Base-by-base conservation (phyloP, 106 monocot species). In the Dactylorhiza incarnata region DNA sequence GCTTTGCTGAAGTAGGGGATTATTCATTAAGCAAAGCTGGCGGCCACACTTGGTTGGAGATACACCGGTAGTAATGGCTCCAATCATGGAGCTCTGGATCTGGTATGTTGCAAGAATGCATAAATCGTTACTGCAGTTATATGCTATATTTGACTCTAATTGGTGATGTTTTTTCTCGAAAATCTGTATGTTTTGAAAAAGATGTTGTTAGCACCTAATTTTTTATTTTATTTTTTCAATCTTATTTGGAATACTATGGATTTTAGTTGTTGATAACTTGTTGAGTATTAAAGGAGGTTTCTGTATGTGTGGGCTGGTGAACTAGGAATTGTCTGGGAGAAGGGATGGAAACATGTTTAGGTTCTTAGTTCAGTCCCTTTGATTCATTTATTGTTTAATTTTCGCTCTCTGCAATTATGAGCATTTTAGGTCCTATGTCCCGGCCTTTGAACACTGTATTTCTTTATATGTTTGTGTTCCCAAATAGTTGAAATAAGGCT, bases 21-120 rank as follows among this genome's bases (percentile, higher is more conserved):
- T 72, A 22, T 49, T 7, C 37, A 23, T 4, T 23, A 49, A 74
- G 82, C 46, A 78, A 92, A 86, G 81, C 82, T 92, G 91, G 91
- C 91, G 78, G 74, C 92, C 0, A 49, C 89, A 85, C 78, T 92
- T 53, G 82, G 89, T 19, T 92, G 92, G 92, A 85, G 86, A 76
- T 92, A 86, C 55, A 29, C 90, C 9, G 50, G 76, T 78, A 81
- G 54, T 59, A 86, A 84, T 71, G 80, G 86, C 48, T 73, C 78
- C 68, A 79, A 73, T 79, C 84, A 91, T 83, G 86, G 83, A 78
- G 74, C 84, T 85, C 67, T 75, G 55, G 89, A 92, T 83, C 74
- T 92, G 92, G 89, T 89, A 75, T 25, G 49, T 66, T 72, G 20
- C 23, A 37, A 4, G 20, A 20, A 22, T 72, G 20, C 23, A 45